Conservation (phyloP, 2,329 filamentous ascomycete genomes). For the Niveomyces coronatus region DNA sequence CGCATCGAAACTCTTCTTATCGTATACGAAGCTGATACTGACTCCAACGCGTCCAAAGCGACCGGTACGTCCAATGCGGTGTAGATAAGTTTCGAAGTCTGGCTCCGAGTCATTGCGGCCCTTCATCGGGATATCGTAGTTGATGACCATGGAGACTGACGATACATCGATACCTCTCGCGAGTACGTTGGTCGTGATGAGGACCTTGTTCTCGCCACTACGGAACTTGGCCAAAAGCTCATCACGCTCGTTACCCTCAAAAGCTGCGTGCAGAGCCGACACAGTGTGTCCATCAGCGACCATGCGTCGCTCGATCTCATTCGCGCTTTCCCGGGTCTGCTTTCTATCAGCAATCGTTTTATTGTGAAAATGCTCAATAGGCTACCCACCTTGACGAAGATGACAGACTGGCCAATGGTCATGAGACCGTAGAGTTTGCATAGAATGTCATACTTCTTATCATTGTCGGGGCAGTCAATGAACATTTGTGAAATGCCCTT, state of each 20-base stretch:
- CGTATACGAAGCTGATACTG: conserved; percentile 88
- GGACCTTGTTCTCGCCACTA: conserved; percentile 77
- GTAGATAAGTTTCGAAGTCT: conserved; percentile 91
- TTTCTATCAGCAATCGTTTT: neutral
- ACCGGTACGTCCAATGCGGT: conserved; percentile 93
- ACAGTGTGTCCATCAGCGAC: conserved; percentile 82
- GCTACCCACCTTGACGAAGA: conserved; percentile 76
- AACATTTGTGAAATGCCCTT: conserved; percentile 97
- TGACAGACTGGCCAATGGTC: conserved; percentile 94
- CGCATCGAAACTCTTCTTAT: conserved; percentile 69
- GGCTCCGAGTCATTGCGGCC: conserved; percentile 69
- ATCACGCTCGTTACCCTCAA: conserved; percentile 78
- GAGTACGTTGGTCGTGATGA: conserved; percentile 95
- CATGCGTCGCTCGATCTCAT: conserved; percentile 79
- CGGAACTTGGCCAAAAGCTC: conserved; percentile 79
- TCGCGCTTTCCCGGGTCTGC: conserved; percentile 76
- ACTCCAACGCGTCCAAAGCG: conserved; percentile 95
- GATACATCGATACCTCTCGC: conserved; percentile 89
- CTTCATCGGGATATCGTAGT: conserved; percentile 80
- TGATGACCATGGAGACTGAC: conserved; percentile 95
- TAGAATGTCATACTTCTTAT: conserved; percentile 78
- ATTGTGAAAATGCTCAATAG: neutral
- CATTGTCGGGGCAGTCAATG: conserved; percentile 76
- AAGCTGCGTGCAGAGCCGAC: conserved; percentile 76
- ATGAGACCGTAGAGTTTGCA: conserved; percentile 92